Evolutionary conservation across 805 yeast species (phyloP).

Genomic region (Candida khao-thaluensis): DNA sequence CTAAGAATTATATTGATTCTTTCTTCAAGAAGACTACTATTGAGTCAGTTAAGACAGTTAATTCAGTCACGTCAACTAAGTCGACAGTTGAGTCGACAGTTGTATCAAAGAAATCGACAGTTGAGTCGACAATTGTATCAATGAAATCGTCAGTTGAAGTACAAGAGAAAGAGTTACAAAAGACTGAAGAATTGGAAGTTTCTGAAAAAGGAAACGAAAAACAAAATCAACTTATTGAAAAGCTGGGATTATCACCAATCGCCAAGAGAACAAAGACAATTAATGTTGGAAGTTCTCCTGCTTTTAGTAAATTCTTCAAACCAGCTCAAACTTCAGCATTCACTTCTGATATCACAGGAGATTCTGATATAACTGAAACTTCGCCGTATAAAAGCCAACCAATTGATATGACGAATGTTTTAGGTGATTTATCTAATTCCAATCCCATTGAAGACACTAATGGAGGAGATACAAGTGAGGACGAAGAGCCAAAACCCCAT

Average conservation of each 20-base stretch:
- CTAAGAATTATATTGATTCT: conserved; percentile 10
- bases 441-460: conserved; percentile 12
- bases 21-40: conserved; percentile 6
- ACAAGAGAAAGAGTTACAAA: neutral
- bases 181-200: neutral
- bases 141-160: no score
- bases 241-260: conserved; percentile 16
- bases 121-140: no score
- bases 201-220: neutral
- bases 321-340: conserved; percentile 3
- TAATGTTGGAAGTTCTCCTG: conserved; percentile 6
- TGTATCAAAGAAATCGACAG: no score
- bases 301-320: conserved; percentile 9
- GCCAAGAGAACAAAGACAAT: conserved; percentile 14
- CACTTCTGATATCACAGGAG: conserved; percentile 20
- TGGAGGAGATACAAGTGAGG: conserved; percentile 17
- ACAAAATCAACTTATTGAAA: neutral
- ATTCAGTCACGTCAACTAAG: no score
- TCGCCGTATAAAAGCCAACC: conserved; percentile 19
- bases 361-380: conserved; percentile 35
- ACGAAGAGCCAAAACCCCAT: conserved; percentile 6
- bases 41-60: neutral
- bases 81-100: no score
- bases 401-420: conserved; percentile 11
- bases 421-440: conserved; percentile 18